These are phyloP conservation scores for Cupressus sempervirens DNA, from an alignment of 75 land plant species.

Conservation along the genomic window DNA sequence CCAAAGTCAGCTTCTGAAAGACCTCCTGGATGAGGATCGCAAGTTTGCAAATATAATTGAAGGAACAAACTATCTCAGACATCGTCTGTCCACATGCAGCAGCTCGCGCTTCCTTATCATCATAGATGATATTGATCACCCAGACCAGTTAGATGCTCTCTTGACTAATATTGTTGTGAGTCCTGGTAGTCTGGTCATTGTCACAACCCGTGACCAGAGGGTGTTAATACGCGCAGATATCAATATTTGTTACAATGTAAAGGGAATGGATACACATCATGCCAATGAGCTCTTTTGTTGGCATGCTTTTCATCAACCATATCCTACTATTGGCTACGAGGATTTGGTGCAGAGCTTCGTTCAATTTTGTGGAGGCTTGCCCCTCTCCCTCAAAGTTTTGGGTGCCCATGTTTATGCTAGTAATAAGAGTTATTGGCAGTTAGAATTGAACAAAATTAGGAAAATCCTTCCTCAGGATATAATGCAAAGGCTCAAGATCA, in stretches of 20 bases:
- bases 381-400: not conserved
- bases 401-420: not conserved
- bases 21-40: not conserved
- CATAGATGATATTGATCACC: not conserved
- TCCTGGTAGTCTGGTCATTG: not conserved
- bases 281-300: not conserved
- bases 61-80: not conserved
- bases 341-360: not conserved
- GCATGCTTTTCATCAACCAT: not conserved
- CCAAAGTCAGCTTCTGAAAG: not conserved
- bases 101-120: not conserved
- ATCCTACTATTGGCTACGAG: not conserved
- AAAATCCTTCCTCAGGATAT: not conserved
- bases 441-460: not conserved
- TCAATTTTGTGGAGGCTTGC: not conserved
- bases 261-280: not conserved
- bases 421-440: not conserved
- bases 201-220: not conserved
- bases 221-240: not conserved
- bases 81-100: not conserved
- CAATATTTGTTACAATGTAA: not conserved
- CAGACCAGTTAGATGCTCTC: not conserved
- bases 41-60: not conserved
- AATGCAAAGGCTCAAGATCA: not conserved
- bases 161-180: not conserved